Conservation (phyloP, 2,329 filamentous ascomycete genomes). For the Trichoderma atroviride region DNA sequence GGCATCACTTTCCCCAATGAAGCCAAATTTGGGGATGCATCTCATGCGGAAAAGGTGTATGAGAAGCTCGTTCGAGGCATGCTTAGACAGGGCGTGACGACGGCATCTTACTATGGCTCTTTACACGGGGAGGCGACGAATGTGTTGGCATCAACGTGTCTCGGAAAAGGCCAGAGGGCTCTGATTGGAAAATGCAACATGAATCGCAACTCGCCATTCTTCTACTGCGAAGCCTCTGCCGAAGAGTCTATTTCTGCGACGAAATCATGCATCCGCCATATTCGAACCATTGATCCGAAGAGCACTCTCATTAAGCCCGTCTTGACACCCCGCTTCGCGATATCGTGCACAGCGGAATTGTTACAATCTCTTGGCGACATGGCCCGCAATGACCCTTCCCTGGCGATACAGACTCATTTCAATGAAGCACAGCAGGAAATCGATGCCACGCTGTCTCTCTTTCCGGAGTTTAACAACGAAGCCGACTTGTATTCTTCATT, state of each 20-base stretch:
- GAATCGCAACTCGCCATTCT: conserved; percentile 59
- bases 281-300: conserved; percentile 49
- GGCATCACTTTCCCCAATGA: conserved; percentile 67
- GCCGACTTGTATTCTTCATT: conserved; percentile 61
- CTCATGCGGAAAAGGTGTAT: conserved; percentile 58
- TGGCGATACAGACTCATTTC: conserved; percentile 69
- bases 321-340: conserved; percentile 63
- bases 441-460: conserved; percentile 55
- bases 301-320: conserved; percentile 52
- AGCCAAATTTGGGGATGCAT: conserved; percentile 58
- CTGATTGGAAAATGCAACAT: conserved; percentile 66
- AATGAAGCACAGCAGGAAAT: conserved; percentile 66
- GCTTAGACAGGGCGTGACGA: conserved; percentile 64
- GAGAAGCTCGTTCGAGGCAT: conserved; percentile 57
- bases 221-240: conserved; percentile 52
- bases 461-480: conserved; percentile 59
- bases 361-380: conserved; percentile 59
- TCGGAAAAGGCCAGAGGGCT: conserved; percentile 58
- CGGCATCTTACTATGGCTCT: conserved; percentile 62
- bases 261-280: conserved; percentile 50
- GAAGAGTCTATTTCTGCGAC: conserved; percentile 55
- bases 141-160: conserved; percentile 58
- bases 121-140: conserved; percentile 59
- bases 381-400: conserved; percentile 47
- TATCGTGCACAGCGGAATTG: conserved; percentile 59